phyloP scores from a whole-genome alignment of 495 filamentous ascomycete species.

The Aspergillus kassunensis region DNA sequence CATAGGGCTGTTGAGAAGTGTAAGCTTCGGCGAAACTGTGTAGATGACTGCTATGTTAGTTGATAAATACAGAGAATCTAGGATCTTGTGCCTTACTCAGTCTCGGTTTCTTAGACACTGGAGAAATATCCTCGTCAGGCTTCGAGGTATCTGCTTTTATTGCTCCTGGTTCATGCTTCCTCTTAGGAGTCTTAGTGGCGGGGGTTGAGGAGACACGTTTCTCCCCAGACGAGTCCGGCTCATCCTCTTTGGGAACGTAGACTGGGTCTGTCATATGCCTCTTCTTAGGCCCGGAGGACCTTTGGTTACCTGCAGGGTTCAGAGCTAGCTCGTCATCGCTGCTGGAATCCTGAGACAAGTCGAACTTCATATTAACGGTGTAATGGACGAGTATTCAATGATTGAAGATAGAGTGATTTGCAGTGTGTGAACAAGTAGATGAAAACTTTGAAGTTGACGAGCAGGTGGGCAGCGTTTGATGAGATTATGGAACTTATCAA shows the following conservation, averaged over 20 bases:
- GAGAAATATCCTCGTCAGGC: background rate
- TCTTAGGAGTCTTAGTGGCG: no score
- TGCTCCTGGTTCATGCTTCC: slow-evolving; percentile 1
- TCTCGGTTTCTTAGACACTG: background rate
- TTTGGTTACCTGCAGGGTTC: background rate
- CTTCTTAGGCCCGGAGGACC: background rate
- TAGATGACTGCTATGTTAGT: background rate
- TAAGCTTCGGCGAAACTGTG: background rate
- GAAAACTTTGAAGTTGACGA: background rate
- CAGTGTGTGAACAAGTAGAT: no score
- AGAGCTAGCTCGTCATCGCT: background rate
- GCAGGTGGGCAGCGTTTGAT: no score
- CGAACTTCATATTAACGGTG: background rate
- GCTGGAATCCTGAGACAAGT: background rate
- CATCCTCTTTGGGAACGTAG: background rate
- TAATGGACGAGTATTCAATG: background rate
- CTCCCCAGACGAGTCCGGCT: background rate
- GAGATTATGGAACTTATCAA: slow-evolving; percentile 1
- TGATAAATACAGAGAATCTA: background rate
- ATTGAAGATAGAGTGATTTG: no score
- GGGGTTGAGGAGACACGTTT: no score
- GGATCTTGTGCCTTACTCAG: background rate
- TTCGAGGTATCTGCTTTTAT: background rate
- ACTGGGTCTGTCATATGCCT: background rate
- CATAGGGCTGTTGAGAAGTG: no score